These are phyloP conservation scores for Leccinum rimulosum DNA, from an alignment of 768 basidiomycete genomes.

Conservation along the genomic window DNA sequence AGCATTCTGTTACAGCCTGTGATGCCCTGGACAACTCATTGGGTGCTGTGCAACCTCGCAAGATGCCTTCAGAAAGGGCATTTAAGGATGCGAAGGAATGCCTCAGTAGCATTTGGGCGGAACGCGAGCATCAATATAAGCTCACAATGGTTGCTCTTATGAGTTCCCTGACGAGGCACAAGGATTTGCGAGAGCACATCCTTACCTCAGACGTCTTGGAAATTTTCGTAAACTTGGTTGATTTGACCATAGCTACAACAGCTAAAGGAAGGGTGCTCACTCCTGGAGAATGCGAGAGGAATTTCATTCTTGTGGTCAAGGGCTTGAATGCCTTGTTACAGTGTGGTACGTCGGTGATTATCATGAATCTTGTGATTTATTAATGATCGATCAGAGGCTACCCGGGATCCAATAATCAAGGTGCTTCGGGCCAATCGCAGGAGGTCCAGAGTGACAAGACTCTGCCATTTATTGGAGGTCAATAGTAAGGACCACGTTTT, in stretches of 20 bases:
- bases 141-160: conserved; percentile 20
- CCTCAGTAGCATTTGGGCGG: conserved; percentile 7
- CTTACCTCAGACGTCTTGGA: conserved; percentile 14
- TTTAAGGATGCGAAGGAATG: conserved; percentile 16
- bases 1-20: neutral
- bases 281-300: neutral
- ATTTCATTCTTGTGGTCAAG: conserved; percentile 21
- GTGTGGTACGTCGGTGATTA: conserved; percentile 11
- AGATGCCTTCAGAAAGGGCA: neutral
- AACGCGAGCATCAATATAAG: conserved; percentile 15
- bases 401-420: neutral
- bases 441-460: neutral
- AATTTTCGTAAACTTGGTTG: conserved; percentile 13
- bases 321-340: conserved; percentile 16
- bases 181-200: conserved; percentile 8
- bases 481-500: conserved; percentile 3
- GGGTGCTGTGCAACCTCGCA: neutral
- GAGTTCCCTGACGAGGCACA: conserved; percentile 20
- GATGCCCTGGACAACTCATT: no score
- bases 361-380: neutral
- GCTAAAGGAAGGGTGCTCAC: neutral
- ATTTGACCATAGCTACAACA: conserved; percentile 4
- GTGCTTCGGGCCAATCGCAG: neutral
- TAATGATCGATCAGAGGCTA: conserved; percentile 5
- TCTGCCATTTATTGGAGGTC: conserved; percentile 12